Conservation (phyloP, 192 early-diverging fungal genomes). For the Coemansia sp. region DNA sequence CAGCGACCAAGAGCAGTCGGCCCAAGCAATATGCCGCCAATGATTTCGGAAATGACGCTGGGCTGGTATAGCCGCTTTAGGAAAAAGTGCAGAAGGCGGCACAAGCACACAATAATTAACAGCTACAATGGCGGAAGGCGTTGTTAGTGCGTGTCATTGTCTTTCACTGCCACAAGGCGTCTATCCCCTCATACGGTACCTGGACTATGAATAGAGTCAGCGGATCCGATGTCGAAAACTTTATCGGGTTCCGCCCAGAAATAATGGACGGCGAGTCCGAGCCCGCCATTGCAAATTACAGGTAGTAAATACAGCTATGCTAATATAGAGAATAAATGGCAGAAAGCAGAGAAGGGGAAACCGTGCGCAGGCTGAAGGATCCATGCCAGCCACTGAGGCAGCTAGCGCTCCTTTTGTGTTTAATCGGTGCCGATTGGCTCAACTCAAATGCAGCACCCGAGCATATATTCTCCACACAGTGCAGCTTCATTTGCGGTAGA, state of each 20-base stretch:
- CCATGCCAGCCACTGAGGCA: no score
- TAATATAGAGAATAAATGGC: background rate
- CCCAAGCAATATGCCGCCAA: conserved; percentile 87
- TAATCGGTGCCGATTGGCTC: no score
- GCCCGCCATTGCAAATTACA: conserved; percentile 26
- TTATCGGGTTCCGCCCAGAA: conserved; percentile 65
- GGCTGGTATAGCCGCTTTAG: conserved; percentile 75
- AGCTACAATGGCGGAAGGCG: conserved; percentile 8
- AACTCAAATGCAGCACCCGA: no score
- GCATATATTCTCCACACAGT: no score
- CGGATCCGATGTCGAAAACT: conserved; percentile 56
- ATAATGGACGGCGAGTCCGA: conserved; percentile 52
- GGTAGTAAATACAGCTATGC: background rate
- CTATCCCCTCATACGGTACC: background rate
- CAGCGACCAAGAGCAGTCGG: conserved; percentile 81
- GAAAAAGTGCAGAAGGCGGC: conserved; percentile 64
- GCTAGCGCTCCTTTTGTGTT: no score
- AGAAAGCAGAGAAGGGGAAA: background rate
- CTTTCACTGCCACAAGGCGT: no score
- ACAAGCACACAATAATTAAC: conserved; percentile 69
- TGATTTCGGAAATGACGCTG: conserved; percentile 86
- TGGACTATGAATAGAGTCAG: conserved; percentile 77
- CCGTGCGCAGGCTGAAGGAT: no score
- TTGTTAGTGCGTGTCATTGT: no score
- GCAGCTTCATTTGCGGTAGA: no score